Evolutionary conservation across 1,284 basidiomycete species (phyloP), one percentile per base, ranked within the genome.

Genomic region (Paramarasmius palmivorus): DNA sequence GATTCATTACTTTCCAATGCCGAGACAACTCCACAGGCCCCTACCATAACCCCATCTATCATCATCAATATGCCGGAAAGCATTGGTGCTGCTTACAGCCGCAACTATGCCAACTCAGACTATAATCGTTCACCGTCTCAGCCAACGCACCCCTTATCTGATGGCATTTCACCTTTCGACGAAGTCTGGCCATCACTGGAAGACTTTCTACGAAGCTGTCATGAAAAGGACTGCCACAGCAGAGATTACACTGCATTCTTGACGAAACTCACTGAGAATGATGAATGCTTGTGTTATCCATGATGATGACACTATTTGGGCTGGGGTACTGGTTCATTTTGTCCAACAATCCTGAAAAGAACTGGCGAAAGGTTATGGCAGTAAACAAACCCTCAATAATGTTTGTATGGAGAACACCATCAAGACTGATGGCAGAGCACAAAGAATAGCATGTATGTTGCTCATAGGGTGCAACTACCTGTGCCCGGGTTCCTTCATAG

Each of bases 231-330:
- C 23, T 25, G 23, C 9, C 20, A 45, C 23, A 23, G 23, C 7
- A 19, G 23, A n/a, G 42, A 45, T 26, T 45, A 22, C 25, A 26
- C 19, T 26, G 6, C 8, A n/a, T 26, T 22, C 26, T n/a, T 7
- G 8, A 25, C 42, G 9, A 25, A 22, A n/a, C 20, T 45, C 8
- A 20, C 9, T 6, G 42, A 45, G 20, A 45, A 45, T 22, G 42
- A 49, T 60, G 59, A 17, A 60, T 60, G 22, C 57, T 46, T n/a
- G 54, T 51, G 29, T 60, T 60, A 39, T 60, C 59, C 55, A 60
- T 58, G 3, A 60, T 35, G 20, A 59, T 59, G 15, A 60, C 59
- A 1, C 56, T 58, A 20, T 59, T 57, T 3, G 40, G 46, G 14
- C 12, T 14, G 0, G 59, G 57, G 29, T 54, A 60, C 5, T 52